A percentile compares a stretch with the other conserved stretches of the same genome.
phyloP scores from a whole-genome alignment of 441 rosid genomes.

The Capsella rubella region DNA sequence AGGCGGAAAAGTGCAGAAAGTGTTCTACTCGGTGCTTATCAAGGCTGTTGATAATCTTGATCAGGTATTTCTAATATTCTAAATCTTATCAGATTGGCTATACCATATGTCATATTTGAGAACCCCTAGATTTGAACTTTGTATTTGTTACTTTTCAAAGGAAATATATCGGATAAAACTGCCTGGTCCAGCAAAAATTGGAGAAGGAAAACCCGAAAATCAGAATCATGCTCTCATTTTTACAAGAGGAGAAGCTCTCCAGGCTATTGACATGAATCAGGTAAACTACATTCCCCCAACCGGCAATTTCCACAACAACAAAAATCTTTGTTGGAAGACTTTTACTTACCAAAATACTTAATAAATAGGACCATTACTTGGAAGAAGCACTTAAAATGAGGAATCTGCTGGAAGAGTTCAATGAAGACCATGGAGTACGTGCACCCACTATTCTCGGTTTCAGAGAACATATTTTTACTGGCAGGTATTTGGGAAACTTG shows the following conservation, averaged over 20 bases:
- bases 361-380: constrained; percentile 85
- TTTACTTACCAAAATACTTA: constrained; percentile 33
- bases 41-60: constrained; percentile 92
- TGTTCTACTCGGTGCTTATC: constrained; percentile 88
- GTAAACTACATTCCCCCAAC: constrained; percentile 44
- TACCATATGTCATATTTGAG: constrained; percentile 1
- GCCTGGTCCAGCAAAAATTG: constrained; percentile 86
- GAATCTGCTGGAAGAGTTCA: constrained; percentile 92
- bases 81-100: constrained; percentile 28
- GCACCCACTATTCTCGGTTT: constrained; percentile 92
- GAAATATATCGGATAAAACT: constrained; percentile 92
- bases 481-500: constrained; percentile 57
- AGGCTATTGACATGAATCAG: constrained; percentile 97
- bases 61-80: constrained; percentile 63
- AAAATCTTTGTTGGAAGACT: constrained; percentile 13
- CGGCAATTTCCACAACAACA: neutral
- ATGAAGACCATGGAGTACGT: constrained; percentile 93
- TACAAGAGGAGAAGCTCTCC: constrained; percentile 96
- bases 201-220: constrained; percentile 98
- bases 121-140: constrained; percentile 28
- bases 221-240: constrained; percentile 91
- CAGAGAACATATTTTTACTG: constrained; percentile 97
- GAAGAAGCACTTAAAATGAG: constrained; percentile 99
- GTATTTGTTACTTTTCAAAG: constrained; percentile 49
- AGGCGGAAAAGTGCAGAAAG: constrained; percentile 73